Conservation (phyloP, 2,329 filamentous ascomycete species). For the Trichoderma simmonsii region DNA sequence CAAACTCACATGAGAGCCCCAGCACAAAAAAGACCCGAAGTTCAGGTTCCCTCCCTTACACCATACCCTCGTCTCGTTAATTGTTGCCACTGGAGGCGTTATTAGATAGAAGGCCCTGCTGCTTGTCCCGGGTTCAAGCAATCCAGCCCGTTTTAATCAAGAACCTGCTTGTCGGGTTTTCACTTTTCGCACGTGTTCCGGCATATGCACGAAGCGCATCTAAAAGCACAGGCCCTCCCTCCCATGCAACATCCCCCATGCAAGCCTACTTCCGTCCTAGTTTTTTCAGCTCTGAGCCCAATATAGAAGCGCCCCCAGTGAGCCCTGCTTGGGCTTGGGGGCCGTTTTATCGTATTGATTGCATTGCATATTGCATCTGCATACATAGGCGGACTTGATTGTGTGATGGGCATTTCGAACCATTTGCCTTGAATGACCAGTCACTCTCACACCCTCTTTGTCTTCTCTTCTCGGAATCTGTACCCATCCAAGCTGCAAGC, state of each 20-base stretch:
- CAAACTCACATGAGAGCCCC: not conserved
- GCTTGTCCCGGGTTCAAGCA: not conserved
- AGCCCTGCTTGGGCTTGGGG: not conserved
- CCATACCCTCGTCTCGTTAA: not conserved
- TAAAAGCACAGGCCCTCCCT: too few species aligned
- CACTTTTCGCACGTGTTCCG: not conserved
- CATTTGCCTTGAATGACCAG: not conserved
- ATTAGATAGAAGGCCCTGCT: not conserved
- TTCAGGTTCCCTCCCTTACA: not conserved
- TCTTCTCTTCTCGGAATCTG: not conserved
- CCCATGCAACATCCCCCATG: not conserved
- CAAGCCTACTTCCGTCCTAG: constrained; percentile 11
- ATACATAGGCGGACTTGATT: not conserved
- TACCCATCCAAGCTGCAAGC: not conserved
- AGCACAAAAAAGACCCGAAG: not conserved
- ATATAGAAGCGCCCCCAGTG: constrained; percentile 3
- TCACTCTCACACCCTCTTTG: not conserved
- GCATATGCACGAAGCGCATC: not conserved
- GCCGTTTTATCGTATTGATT: not conserved
- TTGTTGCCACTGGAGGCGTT: not conserved
- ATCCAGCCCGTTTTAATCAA: not conserved
- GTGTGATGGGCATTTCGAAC: not conserved
- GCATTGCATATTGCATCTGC: not conserved
- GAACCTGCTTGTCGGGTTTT: not conserved
- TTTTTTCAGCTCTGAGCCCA: constrained; percentile 17